Base-by-base conservation (phyloP, 345 rosid species). In the Brassica incana region DNA sequence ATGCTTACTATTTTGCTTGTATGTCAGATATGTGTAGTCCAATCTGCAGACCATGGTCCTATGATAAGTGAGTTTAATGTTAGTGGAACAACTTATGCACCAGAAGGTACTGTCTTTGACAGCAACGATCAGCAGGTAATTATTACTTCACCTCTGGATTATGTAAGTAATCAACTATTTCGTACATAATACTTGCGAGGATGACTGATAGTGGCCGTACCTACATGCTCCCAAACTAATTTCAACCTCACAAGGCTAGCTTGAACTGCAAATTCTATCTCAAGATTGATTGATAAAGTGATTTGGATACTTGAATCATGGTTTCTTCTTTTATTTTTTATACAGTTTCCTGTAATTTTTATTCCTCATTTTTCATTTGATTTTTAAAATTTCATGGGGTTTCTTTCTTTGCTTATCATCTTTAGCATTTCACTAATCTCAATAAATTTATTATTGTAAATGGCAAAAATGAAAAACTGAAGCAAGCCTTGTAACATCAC, bases 61-160 rank as follows among this genome's bases (percentile, higher is more conserved):
- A 4, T 79, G 80, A 73, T 90, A 67, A 79, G 83, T 83, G 99
- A 93, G 84, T 95, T 84, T 84, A 85, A 77, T 86, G 93, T 93
- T 71, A 85, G 92, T 69, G 99, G 99, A 78, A 93, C 99, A 80
- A 90, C 97, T 35, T 95, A 91, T 87, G 94, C 99, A 71, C 99
- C 99, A 73, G 99, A 95, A 81, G 98, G 99, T 75, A 77, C 85
- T 63, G 87, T 95, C 70, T 89, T 83, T 81, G 96, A 88, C 79
- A 84, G 87, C 84, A 83, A 62, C 15, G 95, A 86, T 61, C 68
- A 70, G 69, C 92, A 90, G 99, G 99, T 95, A 85, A 70, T 77
- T 45, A 4, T 75, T 77, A 12, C 67, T 69, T 71, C 12, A 81
- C 32, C 4, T 48, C n/a, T 69, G 67, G 65, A 36, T n/a, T 73